Evolutionary conservation across 768 basidiomycete species (phyloP).

Genomic region (Macrolepiota fuliginosa): DNA sequence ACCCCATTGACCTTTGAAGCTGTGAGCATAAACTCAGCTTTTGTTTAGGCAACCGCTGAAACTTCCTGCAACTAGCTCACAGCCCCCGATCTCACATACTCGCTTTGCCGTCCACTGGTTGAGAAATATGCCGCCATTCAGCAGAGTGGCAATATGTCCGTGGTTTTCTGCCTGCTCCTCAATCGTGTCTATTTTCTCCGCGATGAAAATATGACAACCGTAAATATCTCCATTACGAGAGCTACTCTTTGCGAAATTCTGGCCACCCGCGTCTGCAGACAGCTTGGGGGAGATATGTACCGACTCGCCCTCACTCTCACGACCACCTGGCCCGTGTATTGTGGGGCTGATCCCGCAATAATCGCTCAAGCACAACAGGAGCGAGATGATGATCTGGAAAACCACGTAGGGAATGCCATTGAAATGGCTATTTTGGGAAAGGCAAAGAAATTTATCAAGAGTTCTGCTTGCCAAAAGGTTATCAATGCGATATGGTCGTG

Average conservation of each 20-base stretch:
- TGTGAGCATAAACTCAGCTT: conserved; percentile 36
- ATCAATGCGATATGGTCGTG: conserved; percentile 83
- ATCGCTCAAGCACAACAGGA: conserved; percentile 60
- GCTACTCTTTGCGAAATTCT: conserved; percentile 88
- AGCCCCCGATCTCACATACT: conserved; percentile 88
- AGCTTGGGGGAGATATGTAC: conserved; percentile 66
- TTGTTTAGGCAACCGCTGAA: not conserved
- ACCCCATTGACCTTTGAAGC: conserved; percentile 83
- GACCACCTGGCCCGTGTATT: conserved; percentile 79
- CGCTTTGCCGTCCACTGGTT: conserved; percentile 81
- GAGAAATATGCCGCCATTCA: conserved; percentile 83
- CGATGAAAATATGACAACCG: conserved; percentile 70
- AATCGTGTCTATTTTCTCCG: conserved; percentile 85
- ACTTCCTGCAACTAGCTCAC: conserved; percentile 47
- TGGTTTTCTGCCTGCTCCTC: conserved; percentile 86
- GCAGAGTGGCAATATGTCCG: conserved; percentile 70
- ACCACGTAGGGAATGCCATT: conserved; percentile 86
- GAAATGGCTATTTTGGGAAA: conserved; percentile 89
- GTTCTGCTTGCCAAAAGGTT: conserved; percentile 85
- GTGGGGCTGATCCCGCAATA: conserved; percentile 63
- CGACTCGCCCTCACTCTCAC: conserved; percentile 70
- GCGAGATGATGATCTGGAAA: conserved; percentile 68
- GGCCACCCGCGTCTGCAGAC: conserved; percentile 75
- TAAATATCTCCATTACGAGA: conserved; percentile 68
- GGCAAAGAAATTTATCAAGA: conserved; percentile 88